phyloP scores from a whole-genome alignment of 2,329 filamentous ascomycete species.

The Sarocladiaceae sp. region DNA sequence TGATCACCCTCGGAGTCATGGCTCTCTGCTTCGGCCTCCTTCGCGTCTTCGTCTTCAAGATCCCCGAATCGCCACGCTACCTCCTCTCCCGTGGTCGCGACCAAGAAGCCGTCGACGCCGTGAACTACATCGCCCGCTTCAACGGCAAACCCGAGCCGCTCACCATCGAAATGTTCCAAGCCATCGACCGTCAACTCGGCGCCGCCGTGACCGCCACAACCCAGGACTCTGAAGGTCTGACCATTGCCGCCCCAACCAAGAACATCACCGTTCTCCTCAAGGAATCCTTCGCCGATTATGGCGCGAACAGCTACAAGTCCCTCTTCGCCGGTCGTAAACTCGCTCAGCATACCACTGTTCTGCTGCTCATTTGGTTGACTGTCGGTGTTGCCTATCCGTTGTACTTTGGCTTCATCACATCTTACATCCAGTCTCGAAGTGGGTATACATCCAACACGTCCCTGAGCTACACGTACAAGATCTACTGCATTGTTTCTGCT shows the following conservation, averaged over 20 bases:
- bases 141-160: constrained; percentile 26
- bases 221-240: background rate
- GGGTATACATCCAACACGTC: constrained; percentile 20
- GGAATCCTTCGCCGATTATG: constrained; percentile 24
- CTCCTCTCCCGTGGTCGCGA: constrained; percentile 38
- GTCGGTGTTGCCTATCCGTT: constrained; percentile 43
- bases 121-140: constrained; percentile 38
- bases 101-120: constrained; percentile 39
- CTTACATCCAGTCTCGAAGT: constrained; percentile 36
- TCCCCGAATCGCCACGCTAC: constrained; percentile 39
- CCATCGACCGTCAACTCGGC: constrained; percentile 14
- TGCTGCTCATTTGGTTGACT: constrained; percentile 38
- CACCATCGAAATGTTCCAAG: constrained; percentile 27
- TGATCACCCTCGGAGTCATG: constrained; percentile 35
- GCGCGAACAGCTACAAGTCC: constrained; percentile 22
- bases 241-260: background rate
- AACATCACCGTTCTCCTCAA: constrained; percentile 14
- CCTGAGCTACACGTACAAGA: constrained; percentile 27
- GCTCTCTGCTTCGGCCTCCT: constrained; percentile 34
- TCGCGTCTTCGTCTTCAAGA: constrained; percentile 36
- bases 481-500: constrained; percentile 31
- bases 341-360: constrained; percentile 29
- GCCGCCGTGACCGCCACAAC: background rate
- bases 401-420: constrained; percentile 42
- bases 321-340: constrained; percentile 28